Conservation (phyloP, 345 rosid genomes). For the Euphorbia lathyris region DNA sequence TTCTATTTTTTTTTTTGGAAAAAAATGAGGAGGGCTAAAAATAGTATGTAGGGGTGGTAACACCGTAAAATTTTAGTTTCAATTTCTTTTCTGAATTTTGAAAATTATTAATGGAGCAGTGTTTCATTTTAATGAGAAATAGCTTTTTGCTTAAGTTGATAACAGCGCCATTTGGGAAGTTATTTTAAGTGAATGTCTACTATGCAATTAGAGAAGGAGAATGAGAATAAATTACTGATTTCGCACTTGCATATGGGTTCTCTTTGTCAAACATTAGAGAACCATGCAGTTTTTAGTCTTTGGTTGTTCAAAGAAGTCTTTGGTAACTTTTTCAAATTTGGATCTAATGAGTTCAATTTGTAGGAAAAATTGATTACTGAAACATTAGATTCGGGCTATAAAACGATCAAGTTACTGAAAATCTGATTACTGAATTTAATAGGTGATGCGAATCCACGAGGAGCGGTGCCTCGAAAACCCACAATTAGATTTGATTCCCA, state of each 20-base stretch:
- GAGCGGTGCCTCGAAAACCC: too few species aligned
- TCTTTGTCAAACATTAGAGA: too few species aligned
- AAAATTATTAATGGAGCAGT: neutral
- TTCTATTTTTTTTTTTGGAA: too few species aligned
- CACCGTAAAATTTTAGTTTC: neutral
- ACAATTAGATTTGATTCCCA: too few species aligned
- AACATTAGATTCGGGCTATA: too few species aligned
- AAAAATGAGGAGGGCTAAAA: too few species aligned
- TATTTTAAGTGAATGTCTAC: neutral
- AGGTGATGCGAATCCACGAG: too few species aligned
- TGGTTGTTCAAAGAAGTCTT: neutral
- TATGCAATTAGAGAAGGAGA: neutral
- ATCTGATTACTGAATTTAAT: too few species aligned
- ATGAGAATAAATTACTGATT: neutral
- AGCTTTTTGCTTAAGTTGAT: neutral
- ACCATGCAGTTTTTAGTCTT: too few species aligned
- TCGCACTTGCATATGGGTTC: neutral
- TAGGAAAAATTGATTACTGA: neutral
- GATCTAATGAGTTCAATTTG: neutral
- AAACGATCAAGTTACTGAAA: too few species aligned
- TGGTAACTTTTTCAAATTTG: neutral
- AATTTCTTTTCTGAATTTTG: neutral
- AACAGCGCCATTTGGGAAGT: too few species aligned
- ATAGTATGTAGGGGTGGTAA: too few species aligned
- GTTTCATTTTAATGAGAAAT: neutral